Base-by-base conservation (phyloP, 192 early-diverging fungal species). In the Geranomyces variabilis region DNA sequence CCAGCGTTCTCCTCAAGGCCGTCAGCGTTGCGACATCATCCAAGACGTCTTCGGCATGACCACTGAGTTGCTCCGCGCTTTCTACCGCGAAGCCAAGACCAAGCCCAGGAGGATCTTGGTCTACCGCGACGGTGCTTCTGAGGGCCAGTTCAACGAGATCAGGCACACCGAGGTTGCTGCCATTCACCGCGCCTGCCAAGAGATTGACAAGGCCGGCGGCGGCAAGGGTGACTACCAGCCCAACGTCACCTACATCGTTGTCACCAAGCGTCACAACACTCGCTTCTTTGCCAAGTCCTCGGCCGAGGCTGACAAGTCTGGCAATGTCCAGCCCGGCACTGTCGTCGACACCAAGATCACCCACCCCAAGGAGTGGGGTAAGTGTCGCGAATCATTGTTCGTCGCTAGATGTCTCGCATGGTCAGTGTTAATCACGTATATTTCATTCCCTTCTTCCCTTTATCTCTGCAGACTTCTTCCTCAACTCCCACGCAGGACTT, bases 261-360 rank as follows among this genome's bases (percentile, higher is more conserved):
- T 86, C 19, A 81, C 86, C 59, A 87, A 87, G 69, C 53, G 83
- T 8, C 86, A 87, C 71, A 67, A 74, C 36, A 73, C 91, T 80
- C 79, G 82, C 45, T 74, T 97, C 84, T 94, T 94, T 80, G 90
- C 92, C 0, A 78, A 84, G 29, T 78, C 77, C 7, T 17, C 55
- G 17, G 51, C 67, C 34, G 87, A 93, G 17, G 83, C 76, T 24
- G 94, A 94, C 70, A 75, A 83, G 60, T 86, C 83, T 34, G 93
- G 92, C 19, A 98, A 98, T 81, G 87, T 89, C 53, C 68, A 78
- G n/a, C 86, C 94, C 3, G 94, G 94, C 12, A 94, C 93, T 0
- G 89, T 97, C 10, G 70, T 96, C 17, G 92, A 93, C 58, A 79
- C 78, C 24, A 77, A 67, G 0, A 80, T 96, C 59, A 87, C 85